phyloP scores from a whole-genome alignment of 148 eudicot species.

The Vaccinium vitisidaea region DNA sequence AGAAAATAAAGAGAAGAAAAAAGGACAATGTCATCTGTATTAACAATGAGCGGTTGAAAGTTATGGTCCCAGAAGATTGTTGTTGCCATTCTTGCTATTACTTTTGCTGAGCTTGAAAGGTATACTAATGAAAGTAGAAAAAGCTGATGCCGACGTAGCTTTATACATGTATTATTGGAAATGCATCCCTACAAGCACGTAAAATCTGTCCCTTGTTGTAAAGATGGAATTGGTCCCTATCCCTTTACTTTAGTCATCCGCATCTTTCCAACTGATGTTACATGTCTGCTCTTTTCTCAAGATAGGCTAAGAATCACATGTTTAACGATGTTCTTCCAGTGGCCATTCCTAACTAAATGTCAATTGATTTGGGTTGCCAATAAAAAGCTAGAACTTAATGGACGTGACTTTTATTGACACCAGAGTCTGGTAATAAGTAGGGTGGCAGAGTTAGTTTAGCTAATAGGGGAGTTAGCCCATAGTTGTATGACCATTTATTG shows the following conservation, averaged over 20 bases:
- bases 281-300: neutral
- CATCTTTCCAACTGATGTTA: neutral
- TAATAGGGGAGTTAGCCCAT: neutral
- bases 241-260: neutral
- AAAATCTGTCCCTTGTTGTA: neutral
- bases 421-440: neutral
- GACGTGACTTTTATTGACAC: too few relatives aligned
- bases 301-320: too few relatives aligned
- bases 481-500: neutral
- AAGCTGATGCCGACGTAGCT: neutral
- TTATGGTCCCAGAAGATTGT: neutral
- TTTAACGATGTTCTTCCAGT: too few relatives aligned
- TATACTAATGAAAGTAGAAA: neutral
- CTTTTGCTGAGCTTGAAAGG: conserved; percentile 4
- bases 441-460: neutral
- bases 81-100: neutral
- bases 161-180: neutral
- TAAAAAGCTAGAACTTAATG: too few relatives aligned
- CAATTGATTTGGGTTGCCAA: too few relatives aligned
- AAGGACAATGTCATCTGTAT: neutral
- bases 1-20: neutral
- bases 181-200: conserved; percentile 1
- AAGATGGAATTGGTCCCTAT: neutral
- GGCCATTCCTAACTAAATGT: too few relatives aligned
- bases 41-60: too few relatives aligned